These are phyloP conservation scores for Coemansia sp. DNA, from an alignment of 192 early-diverging fungal species.

Conservation along the genomic window DNA sequence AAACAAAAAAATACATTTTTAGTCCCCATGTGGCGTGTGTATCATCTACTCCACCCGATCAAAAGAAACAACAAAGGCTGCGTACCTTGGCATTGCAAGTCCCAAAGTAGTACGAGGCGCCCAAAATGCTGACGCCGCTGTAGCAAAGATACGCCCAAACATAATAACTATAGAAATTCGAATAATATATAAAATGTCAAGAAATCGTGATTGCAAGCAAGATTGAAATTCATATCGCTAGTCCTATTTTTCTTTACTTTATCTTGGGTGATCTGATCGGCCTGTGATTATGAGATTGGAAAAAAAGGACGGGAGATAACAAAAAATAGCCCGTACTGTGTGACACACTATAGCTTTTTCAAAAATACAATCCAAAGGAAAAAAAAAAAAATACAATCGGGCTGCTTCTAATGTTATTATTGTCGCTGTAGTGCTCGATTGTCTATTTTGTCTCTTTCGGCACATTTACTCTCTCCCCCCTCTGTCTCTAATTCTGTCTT, in stretches of 20 bases:
- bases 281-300: neutral
- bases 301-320: too few species aligned
- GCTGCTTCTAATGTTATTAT: neutral
- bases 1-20: neutral
- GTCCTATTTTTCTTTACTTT: neutral
- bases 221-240: neutral
- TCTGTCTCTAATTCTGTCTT: neutral
- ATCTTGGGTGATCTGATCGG: constrained; percentile 6
- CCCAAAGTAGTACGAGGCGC: neutral
- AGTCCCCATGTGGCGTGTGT: neutral
- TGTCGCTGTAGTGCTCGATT: neutral
- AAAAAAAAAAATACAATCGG: neutral
- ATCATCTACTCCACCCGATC: neutral
- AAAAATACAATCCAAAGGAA: too few species aligned
- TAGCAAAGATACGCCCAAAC: constrained; percentile 13
- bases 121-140: constrained; percentile 8
- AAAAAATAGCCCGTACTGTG: neutral
- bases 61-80: neutral
- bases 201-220: neutral
- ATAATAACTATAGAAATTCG: neutral
- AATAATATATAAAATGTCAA: neutral
- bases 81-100: neutral
- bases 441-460: neutral
- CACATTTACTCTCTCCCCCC: neutral
- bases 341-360: neutral